Conservation (phyloP, 2,329 filamentous ascomycete species). For the Talaromyces sp. region DNA sequence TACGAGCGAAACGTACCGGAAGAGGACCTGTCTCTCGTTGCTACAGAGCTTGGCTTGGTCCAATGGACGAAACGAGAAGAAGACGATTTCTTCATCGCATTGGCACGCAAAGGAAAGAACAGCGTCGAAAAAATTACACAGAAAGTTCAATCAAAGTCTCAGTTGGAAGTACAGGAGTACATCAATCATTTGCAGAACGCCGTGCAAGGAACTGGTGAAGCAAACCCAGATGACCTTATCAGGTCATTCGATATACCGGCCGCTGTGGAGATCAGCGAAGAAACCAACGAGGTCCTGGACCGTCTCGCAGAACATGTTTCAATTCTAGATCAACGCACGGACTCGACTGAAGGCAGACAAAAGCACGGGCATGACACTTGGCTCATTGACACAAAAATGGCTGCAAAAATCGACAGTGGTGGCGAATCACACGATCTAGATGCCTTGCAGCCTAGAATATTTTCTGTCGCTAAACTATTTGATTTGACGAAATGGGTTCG, state of each 20-base stretch:
- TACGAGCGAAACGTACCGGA: not conserved
- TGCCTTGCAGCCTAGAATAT: conserved; percentile 18
- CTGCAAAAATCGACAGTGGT: conserved; percentile 24
- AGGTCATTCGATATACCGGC: conserved; percentile 54
- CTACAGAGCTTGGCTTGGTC: conserved; percentile 33
- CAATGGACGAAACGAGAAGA: conserved; percentile 70
- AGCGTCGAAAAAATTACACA: conserved; percentile 57
- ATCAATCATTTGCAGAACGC: conserved; percentile 55
- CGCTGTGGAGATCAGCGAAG: conserved; percentile 63
- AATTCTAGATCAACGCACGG: conserved; percentile 57
- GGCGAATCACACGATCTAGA: conserved; percentile 13
- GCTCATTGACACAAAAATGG: conserved; percentile 49
- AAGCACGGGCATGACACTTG: conserved; percentile 58
- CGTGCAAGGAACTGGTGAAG: not conserved
- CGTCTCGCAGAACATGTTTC: conserved; percentile 61
- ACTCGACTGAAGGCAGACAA: conserved; percentile 54
- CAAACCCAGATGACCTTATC: not conserved
- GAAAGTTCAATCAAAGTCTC: conserved; percentile 64
- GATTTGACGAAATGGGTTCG: conserved; percentile 54
- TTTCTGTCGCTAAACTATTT: conserved; percentile 54
- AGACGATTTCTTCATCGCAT: conserved; percentile 57
- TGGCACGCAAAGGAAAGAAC: conserved; percentile 59
- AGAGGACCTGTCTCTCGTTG: not conserved
- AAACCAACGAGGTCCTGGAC: conserved; percentile 62
- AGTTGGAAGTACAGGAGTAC: conserved; percentile 67